Evolutionary conservation across 768 basidiomycete species (phyloP).

Genomic region (Russula brevipes): DNA sequence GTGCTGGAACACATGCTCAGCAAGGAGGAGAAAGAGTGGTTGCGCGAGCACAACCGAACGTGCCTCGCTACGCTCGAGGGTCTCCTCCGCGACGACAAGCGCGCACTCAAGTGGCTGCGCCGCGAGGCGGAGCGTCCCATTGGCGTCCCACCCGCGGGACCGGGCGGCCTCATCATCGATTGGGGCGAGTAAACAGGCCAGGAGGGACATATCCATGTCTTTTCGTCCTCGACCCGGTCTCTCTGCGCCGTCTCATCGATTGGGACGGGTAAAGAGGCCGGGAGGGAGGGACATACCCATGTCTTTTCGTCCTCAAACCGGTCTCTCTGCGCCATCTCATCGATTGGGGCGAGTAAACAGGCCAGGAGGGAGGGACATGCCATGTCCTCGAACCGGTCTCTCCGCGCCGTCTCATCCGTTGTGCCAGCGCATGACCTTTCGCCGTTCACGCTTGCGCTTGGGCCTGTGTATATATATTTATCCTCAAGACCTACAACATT

Average conservation of each 20-base stretch:
- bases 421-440: background rate
- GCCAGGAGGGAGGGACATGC: background rate
- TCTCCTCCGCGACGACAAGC: conserved; percentile 68
- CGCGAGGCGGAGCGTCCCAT: conserved; percentile 72
- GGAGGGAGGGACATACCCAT: background rate
- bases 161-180: conserved; percentile 71
- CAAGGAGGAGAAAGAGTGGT: conserved; percentile 82
- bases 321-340: background rate
- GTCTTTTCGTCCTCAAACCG: background rate
- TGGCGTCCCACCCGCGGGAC: conserved; percentile 57
- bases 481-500: background rate
- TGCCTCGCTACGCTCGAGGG: conserved; percentile 64
- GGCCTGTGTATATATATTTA: background rate
- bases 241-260: background rate
- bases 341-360: conserved; percentile 44
- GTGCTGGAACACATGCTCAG: conserved; percentile 80
- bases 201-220: background rate
- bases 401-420: background rate
- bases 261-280: conserved; percentile 43
- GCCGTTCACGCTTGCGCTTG: background rate
- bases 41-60: conserved; percentile 79
- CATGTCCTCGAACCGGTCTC: background rate
- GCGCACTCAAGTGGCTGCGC: conserved; percentile 75
- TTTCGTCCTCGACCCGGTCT: background rate
- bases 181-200: conserved; percentile 54